These are phyloP conservation scores for Graphilbum fragrans DNA, from an alignment of 2,329 filamentous ascomycete genomes.

Conservation along the genomic window DNA sequence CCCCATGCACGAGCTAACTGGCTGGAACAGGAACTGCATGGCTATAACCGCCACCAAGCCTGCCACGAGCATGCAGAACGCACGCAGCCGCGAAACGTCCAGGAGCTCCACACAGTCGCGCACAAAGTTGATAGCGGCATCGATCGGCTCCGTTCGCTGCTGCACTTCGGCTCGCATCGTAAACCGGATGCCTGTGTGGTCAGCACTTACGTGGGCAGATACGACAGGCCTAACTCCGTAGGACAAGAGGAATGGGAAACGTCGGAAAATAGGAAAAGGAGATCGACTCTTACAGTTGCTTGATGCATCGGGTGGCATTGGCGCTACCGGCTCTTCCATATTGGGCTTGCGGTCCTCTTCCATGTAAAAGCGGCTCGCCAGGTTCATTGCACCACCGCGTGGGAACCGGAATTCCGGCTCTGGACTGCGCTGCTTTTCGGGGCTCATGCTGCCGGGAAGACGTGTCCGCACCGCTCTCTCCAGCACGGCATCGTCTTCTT, in stretches of 20 bases:
- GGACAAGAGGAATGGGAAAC: neutral
- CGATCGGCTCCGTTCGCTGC: slow-evolving; percentile 74
- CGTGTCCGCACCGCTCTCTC: slow-evolving; percentile 41
- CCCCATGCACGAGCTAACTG: slow-evolving; percentile 52
- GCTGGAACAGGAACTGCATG: slow-evolving; percentile 55
- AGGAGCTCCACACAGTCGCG: slow-evolving; percentile 45
- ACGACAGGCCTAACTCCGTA: too few relatives aligned
- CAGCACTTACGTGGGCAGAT: too few relatives aligned
- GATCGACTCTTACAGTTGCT: slow-evolving; percentile 40
- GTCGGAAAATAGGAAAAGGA: slow-evolving; percentile 1
- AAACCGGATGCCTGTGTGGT: slow-evolving; percentile 66
- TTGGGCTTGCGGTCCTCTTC: neutral
- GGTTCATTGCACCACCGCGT: neutral
- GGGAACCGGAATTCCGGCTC: slow-evolving; percentile 27
- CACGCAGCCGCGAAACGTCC: slow-evolving; percentile 57
- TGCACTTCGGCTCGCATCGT: slow-evolving; percentile 79
- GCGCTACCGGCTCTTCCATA: slow-evolving; percentile 10
- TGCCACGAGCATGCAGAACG: slow-evolving; percentile 47
- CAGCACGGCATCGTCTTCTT: slow-evolving; percentile 29
- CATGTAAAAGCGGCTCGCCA: neutral
- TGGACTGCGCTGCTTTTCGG: slow-evolving; percentile 39
- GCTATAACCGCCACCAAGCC: slow-evolving; percentile 53
- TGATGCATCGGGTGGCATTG: slow-evolving; percentile 18
- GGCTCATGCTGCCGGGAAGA: slow-evolving; percentile 43
- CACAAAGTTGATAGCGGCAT: slow-evolving; percentile 54